Base-by-base conservation (phyloP, 257 asterid genomes). In the Solanum sejunctum region DNA sequence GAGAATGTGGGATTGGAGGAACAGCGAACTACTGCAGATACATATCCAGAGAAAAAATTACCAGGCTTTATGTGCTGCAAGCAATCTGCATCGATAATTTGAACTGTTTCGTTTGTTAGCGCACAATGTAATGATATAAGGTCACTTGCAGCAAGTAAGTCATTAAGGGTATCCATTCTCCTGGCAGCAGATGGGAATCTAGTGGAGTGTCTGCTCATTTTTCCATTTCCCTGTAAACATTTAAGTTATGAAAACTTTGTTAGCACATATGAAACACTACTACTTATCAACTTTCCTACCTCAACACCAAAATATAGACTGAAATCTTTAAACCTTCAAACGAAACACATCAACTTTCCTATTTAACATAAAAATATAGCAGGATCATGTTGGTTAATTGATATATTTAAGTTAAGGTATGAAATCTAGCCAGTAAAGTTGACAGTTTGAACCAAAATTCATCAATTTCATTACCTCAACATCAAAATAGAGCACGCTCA, bases 121-220 rank as follows among this genome's bases (percentile, higher is more conserved):
- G 98, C 93, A 91, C 99, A 97, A 86, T 97, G 99, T 85, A 97
- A 87, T 5, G 99, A 95, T 86, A 97, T 87, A 58, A 97, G 93
- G 87, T 97, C 99, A 86, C 99, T 97, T 70, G 99, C 99, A 84
- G 99, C 99, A 84, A 97, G 97, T 87, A 97, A 92, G 86, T 97
- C 99, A 84, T 97, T 93, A 45, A 97, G 98, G 7, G 99, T 97
- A 85, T 97, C 99, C 99, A 97, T 97, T 92, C 93, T 93, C 89
- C 99, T 91, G 41, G 99, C 99, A 83, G 98, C 98, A 80, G 99
- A 84, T 49, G 99, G 99, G 85, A 95, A 97, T 71, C 89, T 87
- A 52, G 89, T 83, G 72, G 98, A 90, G 61, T 95, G 84, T 89
- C 92, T 90, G 78, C 91, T 92, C 78, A 91, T 63, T 87, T 85